These are phyloP conservation scores for Cyberlindnera xylosilytica DNA, from an alignment of 805 yeast species.

Conservation along the genomic window DNA sequence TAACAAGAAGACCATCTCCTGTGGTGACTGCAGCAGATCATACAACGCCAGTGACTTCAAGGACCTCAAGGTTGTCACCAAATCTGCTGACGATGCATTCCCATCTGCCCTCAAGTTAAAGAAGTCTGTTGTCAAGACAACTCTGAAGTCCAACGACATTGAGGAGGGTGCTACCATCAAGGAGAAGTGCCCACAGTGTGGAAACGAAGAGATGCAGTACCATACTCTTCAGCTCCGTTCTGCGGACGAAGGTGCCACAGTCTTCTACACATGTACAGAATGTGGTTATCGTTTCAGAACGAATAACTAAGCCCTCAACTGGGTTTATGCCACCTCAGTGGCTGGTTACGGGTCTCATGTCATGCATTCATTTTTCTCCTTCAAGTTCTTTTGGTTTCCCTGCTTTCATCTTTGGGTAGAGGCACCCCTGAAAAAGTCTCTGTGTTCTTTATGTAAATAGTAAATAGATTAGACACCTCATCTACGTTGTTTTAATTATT, in stretches of 20 bases:
- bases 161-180: slow-evolving; percentile 96
- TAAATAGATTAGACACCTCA: not conserved
- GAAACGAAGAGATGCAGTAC: slow-evolving; percentile 96
- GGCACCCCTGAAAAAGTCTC: not conserved
- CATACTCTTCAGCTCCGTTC: slow-evolving; percentile 95
- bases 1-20: slow-evolving; percentile 46
- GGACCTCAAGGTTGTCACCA: slow-evolving; percentile 80
- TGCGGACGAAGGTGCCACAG: slow-evolving; percentile 99
- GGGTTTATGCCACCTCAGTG: not conserved
- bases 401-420: not conserved
- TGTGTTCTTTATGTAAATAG: not conserved
- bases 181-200: slow-evolving; percentile 98
- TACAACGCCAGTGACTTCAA: slow-evolving; percentile 53
- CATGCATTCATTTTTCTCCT: slow-evolving; percentile 3
- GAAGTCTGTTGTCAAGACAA: slow-evolving; percentile 86
- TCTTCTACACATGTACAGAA: slow-evolving; percentile 90
- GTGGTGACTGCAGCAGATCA: slow-evolving; percentile 48
- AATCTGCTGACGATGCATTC: slow-evolving; percentile 88
- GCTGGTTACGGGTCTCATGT: slow-evolving; percentile 7
- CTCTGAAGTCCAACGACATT: slow-evolving; percentile 68
- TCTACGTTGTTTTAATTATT: slow-evolving; percentile 1
- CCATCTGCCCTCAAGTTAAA: slow-evolving; percentile 81
- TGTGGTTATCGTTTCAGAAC: slow-evolving; percentile 95
- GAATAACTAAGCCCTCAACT: slow-evolving; percentile 53
- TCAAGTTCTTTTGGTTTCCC: not conserved